Percentiles rank a stretch among this genome's conserved stretches.
Evolutionary conservation across 2,329 filamentous ascomycete genomes (phyloP).

Genomic region (Botryotinia convoluta): DNA sequence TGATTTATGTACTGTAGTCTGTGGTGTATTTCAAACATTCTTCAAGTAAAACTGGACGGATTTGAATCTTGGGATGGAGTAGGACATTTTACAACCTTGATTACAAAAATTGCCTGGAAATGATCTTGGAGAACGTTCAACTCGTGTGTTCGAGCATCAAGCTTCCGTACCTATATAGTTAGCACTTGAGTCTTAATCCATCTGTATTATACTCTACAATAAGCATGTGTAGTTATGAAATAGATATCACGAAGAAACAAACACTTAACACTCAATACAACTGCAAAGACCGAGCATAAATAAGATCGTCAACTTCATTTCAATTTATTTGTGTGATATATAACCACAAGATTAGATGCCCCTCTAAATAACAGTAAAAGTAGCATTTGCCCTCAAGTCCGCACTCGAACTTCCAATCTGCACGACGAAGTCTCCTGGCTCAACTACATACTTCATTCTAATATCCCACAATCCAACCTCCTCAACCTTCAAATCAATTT

Average conservation of each 20-base stretch:
- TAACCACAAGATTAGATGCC: background rate
- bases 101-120: background rate
- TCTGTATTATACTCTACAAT: background rate
- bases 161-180: background rate
- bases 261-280: background rate
- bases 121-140: background rate
- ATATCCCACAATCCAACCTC: constrained; percentile 73
- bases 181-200: background rate
- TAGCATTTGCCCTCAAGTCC: constrained; percentile 55
- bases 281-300: background rate
- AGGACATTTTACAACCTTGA: background rate
- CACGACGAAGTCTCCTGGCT: constrained; percentile 65
- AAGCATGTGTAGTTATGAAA: background rate
- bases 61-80: background rate
- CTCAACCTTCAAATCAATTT: constrained; percentile 59
- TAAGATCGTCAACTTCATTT: background rate
- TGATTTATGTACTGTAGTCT: background rate
- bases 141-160: background rate
- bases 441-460: constrained; percentile 69
- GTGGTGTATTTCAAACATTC: too few relatives aligned
- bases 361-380: constrained; percentile 47
- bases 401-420: constrained; percentile 59
- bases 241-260: background rate
- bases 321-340: background rate
- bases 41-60: too few relatives aligned